Conservation (phyloP, 2,329 filamentous ascomycete species). For the Trichoderma sp. region DNA sequence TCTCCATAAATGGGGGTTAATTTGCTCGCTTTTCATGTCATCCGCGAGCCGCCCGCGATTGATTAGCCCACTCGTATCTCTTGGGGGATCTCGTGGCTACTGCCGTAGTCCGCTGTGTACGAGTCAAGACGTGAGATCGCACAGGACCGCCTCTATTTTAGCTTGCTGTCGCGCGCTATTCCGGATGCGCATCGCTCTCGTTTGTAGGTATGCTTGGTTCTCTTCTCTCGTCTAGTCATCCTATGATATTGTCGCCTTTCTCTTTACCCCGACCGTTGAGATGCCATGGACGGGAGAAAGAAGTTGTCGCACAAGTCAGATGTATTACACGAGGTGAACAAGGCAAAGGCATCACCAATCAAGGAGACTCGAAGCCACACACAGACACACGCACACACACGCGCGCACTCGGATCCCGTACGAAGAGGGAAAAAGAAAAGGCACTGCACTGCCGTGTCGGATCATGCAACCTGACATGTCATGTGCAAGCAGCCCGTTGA, state of each 20-base stretch:
- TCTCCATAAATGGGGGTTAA: constrained; percentile 4
- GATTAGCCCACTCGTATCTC: constrained; percentile 17
- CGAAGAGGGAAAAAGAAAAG: background rate
- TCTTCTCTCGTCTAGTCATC: background rate
- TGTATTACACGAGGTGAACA: background rate
- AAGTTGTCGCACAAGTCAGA: too few species aligned
- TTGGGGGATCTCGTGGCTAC: background rate
- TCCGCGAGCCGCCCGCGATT: background rate
- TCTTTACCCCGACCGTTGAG: background rate
- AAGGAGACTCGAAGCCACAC: too few species aligned
- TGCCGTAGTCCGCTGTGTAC: background rate
- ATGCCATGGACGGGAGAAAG: too few species aligned
- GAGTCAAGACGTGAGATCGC: background rate
- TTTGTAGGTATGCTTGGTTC: background rate
- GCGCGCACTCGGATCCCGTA: background rate
- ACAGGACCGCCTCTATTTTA: background rate
- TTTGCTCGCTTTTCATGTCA: constrained; percentile 13
- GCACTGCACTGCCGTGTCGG: constrained; percentile 22
- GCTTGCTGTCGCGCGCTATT: background rate
- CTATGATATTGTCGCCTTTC: background rate
- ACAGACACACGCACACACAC: too few species aligned
- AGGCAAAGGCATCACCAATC: background rate
- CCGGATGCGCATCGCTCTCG: too few species aligned
- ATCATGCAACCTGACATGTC: constrained; percentile 28
- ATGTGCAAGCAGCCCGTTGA: constrained; percentile 22